Evolutionary conservation across 371 early-diverging fungal genomes (phyloP).

Genomic region (Coemansia sp.): DNA sequence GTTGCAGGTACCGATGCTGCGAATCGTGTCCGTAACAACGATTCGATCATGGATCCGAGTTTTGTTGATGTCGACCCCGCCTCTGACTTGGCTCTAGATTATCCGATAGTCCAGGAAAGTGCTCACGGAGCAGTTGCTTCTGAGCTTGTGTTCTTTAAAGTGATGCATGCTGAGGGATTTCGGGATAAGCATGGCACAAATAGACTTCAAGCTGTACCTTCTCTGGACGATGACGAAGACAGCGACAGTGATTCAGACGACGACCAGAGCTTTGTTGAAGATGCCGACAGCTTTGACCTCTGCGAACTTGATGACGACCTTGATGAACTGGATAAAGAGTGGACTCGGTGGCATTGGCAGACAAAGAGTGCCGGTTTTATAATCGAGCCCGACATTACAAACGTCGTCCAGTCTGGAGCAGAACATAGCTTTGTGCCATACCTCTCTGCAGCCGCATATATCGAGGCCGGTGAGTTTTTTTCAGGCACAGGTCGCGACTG

Average conservation of each 20-base stretch:
- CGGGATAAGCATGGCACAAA: not conserved
- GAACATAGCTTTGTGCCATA: constrained; percentile 44
- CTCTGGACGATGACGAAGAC: not conserved
- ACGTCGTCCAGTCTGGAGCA: constrained; percentile 41
- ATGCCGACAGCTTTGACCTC: not conserved
- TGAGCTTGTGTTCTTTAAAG: constrained; percentile 38
- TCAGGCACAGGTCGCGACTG: not conserved
- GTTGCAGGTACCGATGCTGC: constrained; percentile 56
- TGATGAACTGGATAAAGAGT: constrained; percentile 6
- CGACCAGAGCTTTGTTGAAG: constrained; percentile 13
- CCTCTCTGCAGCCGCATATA: constrained; percentile 17
- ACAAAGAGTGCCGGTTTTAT: constrained; percentile 28
- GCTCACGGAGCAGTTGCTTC: constrained; percentile 8
- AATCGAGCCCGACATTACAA: constrained; percentile 41
- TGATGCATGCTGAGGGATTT: constrained; percentile 41
- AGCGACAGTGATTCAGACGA: not conserved
- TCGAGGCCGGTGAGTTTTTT: not conserved
- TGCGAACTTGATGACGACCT: not conserved
- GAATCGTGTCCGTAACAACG: constrained; percentile 28
- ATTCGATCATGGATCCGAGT: constrained; percentile 10
- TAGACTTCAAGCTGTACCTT: not conserved
- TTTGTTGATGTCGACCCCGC: constrained; percentile 41
- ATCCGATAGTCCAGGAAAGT: constrained; percentile 38
- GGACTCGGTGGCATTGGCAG: constrained; percentile 35
- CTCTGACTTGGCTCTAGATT: constrained; percentile 39